Base-by-base conservation (phyloP, 2,329 filamentous ascomycete species). In the Ascochyta clinopodiicola region DNA sequence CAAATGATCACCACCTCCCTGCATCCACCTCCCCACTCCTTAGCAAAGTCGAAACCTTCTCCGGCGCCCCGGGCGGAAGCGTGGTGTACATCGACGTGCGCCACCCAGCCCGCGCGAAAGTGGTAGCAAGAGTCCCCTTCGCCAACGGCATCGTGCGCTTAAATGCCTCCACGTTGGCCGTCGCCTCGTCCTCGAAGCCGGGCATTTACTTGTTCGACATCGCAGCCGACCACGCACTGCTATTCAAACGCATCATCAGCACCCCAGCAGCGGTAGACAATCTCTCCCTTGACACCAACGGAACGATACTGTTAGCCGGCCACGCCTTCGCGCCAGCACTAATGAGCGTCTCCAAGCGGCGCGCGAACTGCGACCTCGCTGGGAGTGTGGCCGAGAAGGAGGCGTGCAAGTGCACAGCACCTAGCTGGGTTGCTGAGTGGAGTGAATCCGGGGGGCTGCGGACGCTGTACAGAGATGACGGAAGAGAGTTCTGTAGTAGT, bases 1-100 rank as follows among this genome's bases (percentile, higher is more conserved):
- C 77, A 15, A 80, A 80, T 51, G 78, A 80, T 61, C 78, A 80
- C 60, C 71, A 67, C 58, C 68, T 79, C 45, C 64, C 61, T 12
- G 60, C 71, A 0, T 58, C 66, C 7, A 38, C 62, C 1, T 64
- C 67, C 0, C 62, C 59, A 0, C 6, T 73, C 1, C 56, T 78
- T 0, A 67, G 69, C 2, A 69, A 71, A 27, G 29, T 78, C 2
- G 78, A 81, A 51, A 78, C 77, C 0, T 79, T 74, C 44, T 60
- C 70, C 1, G 73, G 66, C 0, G 47, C 73, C 1, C 74, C 77
- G 0, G 68, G 72, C 4, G 78, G 76, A 2, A 72, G 56, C 9
- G 64, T 81, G 12, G 70, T 75, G 0, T 74, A 75, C 44, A 59
- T 77, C 6, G 68, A 77, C 31, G 51, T 71, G 8, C 44, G 52